phyloP scores from a whole-genome alignment of 441 rosid genomes.

The Dalechampia spathulata region DNA sequence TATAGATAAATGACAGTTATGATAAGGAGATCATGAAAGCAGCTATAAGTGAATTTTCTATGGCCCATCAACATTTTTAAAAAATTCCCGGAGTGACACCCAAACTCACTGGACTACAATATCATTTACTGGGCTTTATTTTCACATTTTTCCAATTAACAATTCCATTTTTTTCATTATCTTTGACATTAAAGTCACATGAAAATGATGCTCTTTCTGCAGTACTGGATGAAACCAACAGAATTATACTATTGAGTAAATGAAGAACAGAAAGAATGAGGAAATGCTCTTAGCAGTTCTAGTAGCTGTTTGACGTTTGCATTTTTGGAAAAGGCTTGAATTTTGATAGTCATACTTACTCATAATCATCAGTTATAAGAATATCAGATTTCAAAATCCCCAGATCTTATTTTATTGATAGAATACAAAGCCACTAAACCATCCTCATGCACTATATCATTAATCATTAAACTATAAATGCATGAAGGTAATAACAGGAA shows the following conservation, averaged over 20 bases:
- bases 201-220: neutral
- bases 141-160: too few relatives aligned
- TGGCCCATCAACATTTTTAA: neutral
- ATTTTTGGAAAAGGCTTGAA: too few relatives aligned
- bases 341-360: too few relatives aligned
- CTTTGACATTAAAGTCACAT: neutral
- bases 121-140: neutral
- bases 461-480: too few relatives aligned
- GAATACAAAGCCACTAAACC: too few relatives aligned
- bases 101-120: neutral
- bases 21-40: too few relatives aligned
- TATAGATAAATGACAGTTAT: too few relatives aligned
- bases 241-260: neutral
- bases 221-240: neutral
- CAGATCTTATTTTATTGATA: neutral
- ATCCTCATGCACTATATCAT: too few relatives aligned
- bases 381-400: neutral
- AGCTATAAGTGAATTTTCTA: neutral
- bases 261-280: too few relatives aligned
- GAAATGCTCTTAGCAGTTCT: too few relatives aligned
- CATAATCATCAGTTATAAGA: neutral
- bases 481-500: too few relatives aligned
- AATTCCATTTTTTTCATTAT: neutral
- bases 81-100: neutral
- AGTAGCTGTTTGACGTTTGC: too few relatives aligned